Evolutionary conservation across 2,329 filamentous ascomycete species (phyloP), one percentile per base, ranked within the genome.

Genomic region (Bipolaris sorokiniana): DNA sequence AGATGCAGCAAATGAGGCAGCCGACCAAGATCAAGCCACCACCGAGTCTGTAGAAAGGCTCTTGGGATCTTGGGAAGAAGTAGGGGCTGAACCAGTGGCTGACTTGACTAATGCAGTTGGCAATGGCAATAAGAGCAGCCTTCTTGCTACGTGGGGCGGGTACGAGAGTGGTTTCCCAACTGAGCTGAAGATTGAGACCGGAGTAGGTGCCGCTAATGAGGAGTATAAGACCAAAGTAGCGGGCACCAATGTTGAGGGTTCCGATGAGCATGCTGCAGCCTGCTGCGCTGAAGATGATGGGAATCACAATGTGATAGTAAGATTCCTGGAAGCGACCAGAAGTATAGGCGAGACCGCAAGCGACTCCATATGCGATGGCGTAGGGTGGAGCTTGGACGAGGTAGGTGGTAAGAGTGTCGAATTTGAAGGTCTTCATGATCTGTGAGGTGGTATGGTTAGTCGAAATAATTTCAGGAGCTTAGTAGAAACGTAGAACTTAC

Each of bases 81-180:
- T 79, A 79, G 0, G 77, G 77, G 0, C 71, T 77, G 48, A 79
- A 79, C 77, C 78, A 79, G 36, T 80, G 78, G 2, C 73, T 76
- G 1, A 72, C 66, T 4, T 75, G 74, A n/a, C 71, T 76, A 1
- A 79, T 71, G 33, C 73, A 77, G 47, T 80, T 80, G 5, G 78
- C 77, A 42, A 79, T 78, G 0, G 78, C 78, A 46, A 80, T 77
- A 1, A 80, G 71, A 0, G 78, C 78, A 0, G 78, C 78, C 34
- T 75, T 72, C 55, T 80, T 80, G 10, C 70, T 77, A 1, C 77
- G 69, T 0, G 78, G 78, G 0, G 73, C 69, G 2, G 78, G 78
- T 0, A 80, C 77, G 0, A 79, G 68, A 0, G 76, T 79, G 0
- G 78, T 79, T 48, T 79, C 77, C 78, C 78, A 80, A 0, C 76